Base-by-base conservation (phyloP, 2,329 filamentous ascomycete species). In the Colletotrichum plurivorum region DNA sequence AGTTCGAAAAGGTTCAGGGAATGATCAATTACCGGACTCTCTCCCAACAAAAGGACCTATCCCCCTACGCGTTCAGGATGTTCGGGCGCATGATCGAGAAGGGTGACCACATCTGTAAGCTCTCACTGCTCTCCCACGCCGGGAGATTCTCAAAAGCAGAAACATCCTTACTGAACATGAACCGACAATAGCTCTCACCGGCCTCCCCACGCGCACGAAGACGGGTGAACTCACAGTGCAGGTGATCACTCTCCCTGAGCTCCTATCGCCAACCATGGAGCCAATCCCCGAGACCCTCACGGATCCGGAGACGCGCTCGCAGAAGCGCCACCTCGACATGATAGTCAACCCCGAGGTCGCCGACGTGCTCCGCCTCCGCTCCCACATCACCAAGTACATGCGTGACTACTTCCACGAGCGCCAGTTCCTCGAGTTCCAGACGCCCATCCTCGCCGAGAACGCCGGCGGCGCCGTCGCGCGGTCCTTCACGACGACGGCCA, bases 391-490 rank as follows among this genome's bases (percentile, higher is more conserved):
- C 71, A 90, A 91, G 67, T 88, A 89, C 72, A 85, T 98, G 72
- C 90, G 94, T 43, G 86, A 89, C 59, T 94, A 92, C 77, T 89
- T 98, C 63, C 84, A 93, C 69, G 84, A 89, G 9, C 85, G 88
- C 53, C 87, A 88, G 6, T 98, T 98, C 76, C 83, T 94, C 62
- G 95, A 98, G 81, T 94, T 98, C 54, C 93, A 93, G 74, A 99
- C 96, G 0, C 96, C 96, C 0, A 94, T 98, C 66, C 85, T 99
- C 60, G 91, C 93, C 8, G 89, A 92, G 54, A 88, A 90, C 57
- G 94, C 95, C 2, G 93, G 94, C n/a, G 96, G 96, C 48, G 96
- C 96, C 5, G 87, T 91, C 46, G 96, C 96, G 1, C 90, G 93
- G 56, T 94, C 96, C 0, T 99, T 99, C 78, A 85, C 91, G 73